Evolutionary conservation across 805 yeast species (phyloP), one percentile per base, ranked within the genome.

Genomic region (Yamadazyma kitorensis): DNA sequence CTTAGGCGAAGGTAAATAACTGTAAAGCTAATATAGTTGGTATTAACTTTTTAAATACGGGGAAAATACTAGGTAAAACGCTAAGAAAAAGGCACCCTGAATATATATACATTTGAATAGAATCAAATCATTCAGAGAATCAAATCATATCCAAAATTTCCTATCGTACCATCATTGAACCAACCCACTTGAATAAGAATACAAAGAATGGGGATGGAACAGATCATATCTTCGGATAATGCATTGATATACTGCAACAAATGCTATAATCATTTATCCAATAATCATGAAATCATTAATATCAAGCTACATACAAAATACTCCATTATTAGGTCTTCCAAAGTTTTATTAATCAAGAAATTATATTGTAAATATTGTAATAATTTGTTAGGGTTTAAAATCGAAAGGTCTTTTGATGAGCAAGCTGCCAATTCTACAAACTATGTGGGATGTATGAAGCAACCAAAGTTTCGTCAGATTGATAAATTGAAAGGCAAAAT

Each of bases 371-470:
- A 24, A 17, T n/a, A 20, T n/a, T 46, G 50, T 29, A 20, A 18
- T 14, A 30, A 28, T 18, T 27, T 37, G 15, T 14, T 49, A 10
- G 51, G 54, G 17, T 49, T 45, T 27, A 43, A 38, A 21, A 34
- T 48, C 4, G 12, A 33, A 19, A 32, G 31, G 16, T 27, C 13
- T 14, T 8, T 20, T n/a, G 15, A 17, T 14, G 9, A 23, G 8
- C n/a, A 20, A 20, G 23, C 23, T 11, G 23, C 11, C 11, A 20
- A 20, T 20, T n/a, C n/a, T n/a, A n/a, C n/a, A n/a, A 5, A 19
- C 9, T n/a, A 19, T 8, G 34, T 20, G 12, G 13, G 24, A 17
- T 24, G 28, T 13, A 5, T 31, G 3, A 14, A 11, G 10, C 31
- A 21, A 29, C 33, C 16, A 15, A 23, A 27, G 27, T 17, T 12